These are phyloP conservation scores for Cyberlindnera euphorbiiphila DNA, from an alignment of 805 yeast species.

Conservation along the genomic window DNA sequence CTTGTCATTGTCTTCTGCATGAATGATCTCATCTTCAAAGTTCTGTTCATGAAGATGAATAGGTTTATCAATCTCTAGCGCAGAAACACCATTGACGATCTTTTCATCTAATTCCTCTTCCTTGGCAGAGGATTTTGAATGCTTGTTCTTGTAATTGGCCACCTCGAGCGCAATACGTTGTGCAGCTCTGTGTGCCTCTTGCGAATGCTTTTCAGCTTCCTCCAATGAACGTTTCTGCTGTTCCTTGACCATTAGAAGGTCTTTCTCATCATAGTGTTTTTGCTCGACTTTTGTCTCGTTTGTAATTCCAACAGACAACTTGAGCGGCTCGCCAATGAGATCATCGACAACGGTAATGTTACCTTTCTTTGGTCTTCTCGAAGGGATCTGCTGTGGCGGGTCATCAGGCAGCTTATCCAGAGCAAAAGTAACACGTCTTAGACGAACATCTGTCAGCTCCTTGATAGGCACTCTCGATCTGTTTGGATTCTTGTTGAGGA, in stretches of 20 bases:
- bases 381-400: constrained; percentile 94
- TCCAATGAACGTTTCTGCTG: constrained; percentile 48
- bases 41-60: constrained; percentile 58
- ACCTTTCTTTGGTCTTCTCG: constrained; percentile 76
- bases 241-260: constrained; percentile 54
- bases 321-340: constrained; percentile 50
- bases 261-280: constrained; percentile 31
- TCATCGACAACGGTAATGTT: constrained; percentile 73
- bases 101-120: constrained; percentile 27
- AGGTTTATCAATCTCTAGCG: constrained; percentile 66
- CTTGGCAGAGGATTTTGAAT: constrained; percentile 14
- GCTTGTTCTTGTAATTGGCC: constrained; percentile 35
- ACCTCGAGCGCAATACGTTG: constrained; percentile 68
- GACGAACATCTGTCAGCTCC: constrained; percentile 28
- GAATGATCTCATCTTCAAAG: constrained; percentile 35
- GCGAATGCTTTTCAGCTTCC: constrained; percentile 69
- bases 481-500: constrained; percentile 43
- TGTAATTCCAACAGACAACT: constrained; percentile 66
- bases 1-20: constrained; percentile 12
- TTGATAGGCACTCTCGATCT: constrained; percentile 33
- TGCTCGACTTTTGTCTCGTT: constrained; percentile 33
- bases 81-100: constrained; percentile 20
- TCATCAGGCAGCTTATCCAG: constrained; percentile 67
- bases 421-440: constrained; percentile 74
- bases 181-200: constrained; percentile 73